Conservation (phyloP, 225 moss, liverwort and hornwort genomes). For the Straminergon stramineum region DNA sequence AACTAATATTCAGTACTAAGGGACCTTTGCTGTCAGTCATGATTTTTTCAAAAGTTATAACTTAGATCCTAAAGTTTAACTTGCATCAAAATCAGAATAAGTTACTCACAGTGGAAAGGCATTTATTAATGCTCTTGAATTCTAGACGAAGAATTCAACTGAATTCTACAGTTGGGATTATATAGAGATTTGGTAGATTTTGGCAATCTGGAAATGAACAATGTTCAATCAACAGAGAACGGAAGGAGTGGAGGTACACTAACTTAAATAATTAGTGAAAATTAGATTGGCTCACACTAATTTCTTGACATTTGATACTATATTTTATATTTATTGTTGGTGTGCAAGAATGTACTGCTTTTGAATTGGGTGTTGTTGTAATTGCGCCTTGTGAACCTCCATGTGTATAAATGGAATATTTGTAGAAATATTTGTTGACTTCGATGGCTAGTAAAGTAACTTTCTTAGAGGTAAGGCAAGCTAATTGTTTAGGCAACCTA, state of each 20-base stretch:
- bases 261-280: neutral
- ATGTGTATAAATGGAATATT: neutral
- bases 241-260: neutral
- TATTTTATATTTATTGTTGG: neutral
- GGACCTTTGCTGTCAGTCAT: neutral
- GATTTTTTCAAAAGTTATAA: neutral
- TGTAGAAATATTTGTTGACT: neutral
- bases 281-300: neutral
- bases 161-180: neutral
- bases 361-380: too few relatives aligned
- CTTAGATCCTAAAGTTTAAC: neutral
- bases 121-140: neutral
- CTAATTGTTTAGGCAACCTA: too few relatives aligned
- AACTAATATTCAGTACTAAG: neutral
- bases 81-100: neutral
- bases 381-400: fast-evolving
- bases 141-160: neutral
- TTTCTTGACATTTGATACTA: neutral
- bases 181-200: neutral
- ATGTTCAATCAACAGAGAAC: neutral
- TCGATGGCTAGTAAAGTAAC: neutral
- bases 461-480: neutral
- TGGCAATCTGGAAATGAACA: neutral
- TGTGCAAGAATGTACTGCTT: neutral
- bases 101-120: neutral